Conservation (phyloP, 257 asterid genomes). For the Perilla frutescens region DNA sequence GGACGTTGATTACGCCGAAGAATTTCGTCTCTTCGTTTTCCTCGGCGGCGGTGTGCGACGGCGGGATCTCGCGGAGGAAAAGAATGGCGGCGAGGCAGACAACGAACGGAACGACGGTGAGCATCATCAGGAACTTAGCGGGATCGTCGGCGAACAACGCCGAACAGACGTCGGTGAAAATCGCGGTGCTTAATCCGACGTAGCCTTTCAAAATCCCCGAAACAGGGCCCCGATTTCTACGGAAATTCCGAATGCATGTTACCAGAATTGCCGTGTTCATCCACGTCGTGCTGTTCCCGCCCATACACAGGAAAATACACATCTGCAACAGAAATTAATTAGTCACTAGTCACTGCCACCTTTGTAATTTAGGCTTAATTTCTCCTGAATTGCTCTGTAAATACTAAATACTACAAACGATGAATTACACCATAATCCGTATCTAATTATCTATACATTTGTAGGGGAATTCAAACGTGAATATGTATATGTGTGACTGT, state of each 20-base stretch:
- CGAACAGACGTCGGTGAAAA: constrained; percentile 90
- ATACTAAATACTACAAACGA: no score
- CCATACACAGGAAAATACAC: constrained; percentile 92
- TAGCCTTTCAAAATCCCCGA: constrained; percentile 92
- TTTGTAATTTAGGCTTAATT: neutral
- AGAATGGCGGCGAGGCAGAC: constrained; percentile 76
- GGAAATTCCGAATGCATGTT: constrained; percentile 85
- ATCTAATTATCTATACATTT: neutral
- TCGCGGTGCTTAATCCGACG: constrained; percentile 96
- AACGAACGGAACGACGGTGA: constrained; percentile 64
- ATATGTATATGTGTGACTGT: neutral
- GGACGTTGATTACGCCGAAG: constrained; percentile 72
- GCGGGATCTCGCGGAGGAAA: constrained; percentile 93
- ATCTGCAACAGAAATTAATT: constrained; percentile 49
- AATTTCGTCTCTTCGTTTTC: constrained; percentile 66
- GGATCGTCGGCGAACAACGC: constrained; percentile 89
- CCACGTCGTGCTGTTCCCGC: constrained; percentile 98
- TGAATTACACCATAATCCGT: no score
- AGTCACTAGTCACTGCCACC: neutral
- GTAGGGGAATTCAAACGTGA: neutral
- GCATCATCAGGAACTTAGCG: constrained; percentile 73
- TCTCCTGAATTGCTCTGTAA: no score
- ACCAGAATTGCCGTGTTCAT: constrained; percentile 95
- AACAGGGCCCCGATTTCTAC: constrained; percentile 86
- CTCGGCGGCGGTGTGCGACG: constrained; percentile 66